Percentiles rank a stretch among this genome's conserved stretches.
phyloP scores from a whole-genome alignment of 2,329 filamentous ascomycete genomes.

The Colletotrichum orchidophilum region DNA sequence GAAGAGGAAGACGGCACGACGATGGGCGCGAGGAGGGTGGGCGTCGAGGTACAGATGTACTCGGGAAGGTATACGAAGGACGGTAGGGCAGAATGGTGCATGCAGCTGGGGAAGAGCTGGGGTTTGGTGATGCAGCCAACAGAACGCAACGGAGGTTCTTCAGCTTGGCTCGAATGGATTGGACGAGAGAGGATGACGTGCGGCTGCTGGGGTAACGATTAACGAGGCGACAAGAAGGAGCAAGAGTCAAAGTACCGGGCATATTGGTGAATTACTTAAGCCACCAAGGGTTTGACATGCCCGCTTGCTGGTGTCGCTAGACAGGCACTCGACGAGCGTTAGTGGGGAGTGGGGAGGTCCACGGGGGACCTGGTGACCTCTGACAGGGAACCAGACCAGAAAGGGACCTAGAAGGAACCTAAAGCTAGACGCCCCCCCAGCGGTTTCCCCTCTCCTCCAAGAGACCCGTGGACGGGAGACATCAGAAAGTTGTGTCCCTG shows the following conservation, averaged over 20 bases:
- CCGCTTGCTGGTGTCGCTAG: too few species aligned
- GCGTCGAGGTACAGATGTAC: not conserved
- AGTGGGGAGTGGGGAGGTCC: not conserved
- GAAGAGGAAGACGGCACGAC: not conserved
- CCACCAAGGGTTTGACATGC: not conserved
- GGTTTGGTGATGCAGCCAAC: not conserved
- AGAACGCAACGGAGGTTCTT: not conserved
- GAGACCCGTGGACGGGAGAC: not conserved
- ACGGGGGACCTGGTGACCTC: constrained; percentile 6
- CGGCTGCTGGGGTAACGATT: constrained; percentile 27
- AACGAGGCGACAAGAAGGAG: not conserved
- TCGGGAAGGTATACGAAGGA: not conserved
- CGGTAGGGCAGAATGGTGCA: not conserved
- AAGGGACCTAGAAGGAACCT: not conserved
- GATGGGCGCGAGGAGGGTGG: not conserved
- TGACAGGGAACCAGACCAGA: not conserved
- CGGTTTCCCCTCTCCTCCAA: not conserved
- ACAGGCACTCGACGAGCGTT: not conserved
- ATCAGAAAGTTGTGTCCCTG: not conserved
- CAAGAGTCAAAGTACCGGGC: not conserved
- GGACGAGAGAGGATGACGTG: constrained; percentile 26
- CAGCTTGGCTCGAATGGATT: not conserved
- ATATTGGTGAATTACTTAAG: not conserved
- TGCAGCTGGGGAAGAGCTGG: not conserved
- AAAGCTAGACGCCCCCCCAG: not conserved